Evolutionary conservation across 495 filamentous ascomycete species (phyloP), one percentile per base, ranked within the genome.

Genomic region (Trichoderma parareesei): DNA sequence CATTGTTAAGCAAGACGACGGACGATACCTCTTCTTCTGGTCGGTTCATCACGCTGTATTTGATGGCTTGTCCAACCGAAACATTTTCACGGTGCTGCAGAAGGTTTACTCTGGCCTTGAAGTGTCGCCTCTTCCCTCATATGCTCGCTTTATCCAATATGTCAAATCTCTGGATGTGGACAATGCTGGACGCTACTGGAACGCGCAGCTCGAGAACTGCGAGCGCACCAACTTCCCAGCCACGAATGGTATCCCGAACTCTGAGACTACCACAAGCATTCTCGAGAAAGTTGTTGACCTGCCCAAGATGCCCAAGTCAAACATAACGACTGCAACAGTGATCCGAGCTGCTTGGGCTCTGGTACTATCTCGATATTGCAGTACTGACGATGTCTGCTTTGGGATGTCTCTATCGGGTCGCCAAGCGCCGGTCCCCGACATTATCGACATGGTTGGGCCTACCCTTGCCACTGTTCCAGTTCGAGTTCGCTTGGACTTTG

Each of bases 401-500:
- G 79, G 79, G 10, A 75, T 80, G 64, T 63, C 79, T 8, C 69
- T 82, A 27, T 78, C 75, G 62, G 84, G 84, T 40, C 74, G 85
- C 0, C 73, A 78, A 33, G 75, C 76, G 8, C 69, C 76, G 6
- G 67, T 86, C 0, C 63, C 69, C 5, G 82, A 77, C 27, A 69
- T 86, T 16, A 72, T 72, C 18, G 71, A 75, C 18, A 80, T 85
- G 57, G 68, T 75, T 5, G 84, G 81, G 0, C 79, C 87, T 0
- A 75, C 84, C 1, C 80, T 88, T 55, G 78, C 85, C 35, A 87
- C 87, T 0, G 71, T 87, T 0, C 87, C 87, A 4, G 71, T 82
- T 11, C 77, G 85, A 1, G 70, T 76, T 5, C 62, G 42, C 1
- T 18, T 73, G 2, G 35, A 59, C 16, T 40, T 41, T 18, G 65